Evolutionary conservation across 106 monocot genomes (phyloP).

Genomic region (Dendrobium officinale): DNA sequence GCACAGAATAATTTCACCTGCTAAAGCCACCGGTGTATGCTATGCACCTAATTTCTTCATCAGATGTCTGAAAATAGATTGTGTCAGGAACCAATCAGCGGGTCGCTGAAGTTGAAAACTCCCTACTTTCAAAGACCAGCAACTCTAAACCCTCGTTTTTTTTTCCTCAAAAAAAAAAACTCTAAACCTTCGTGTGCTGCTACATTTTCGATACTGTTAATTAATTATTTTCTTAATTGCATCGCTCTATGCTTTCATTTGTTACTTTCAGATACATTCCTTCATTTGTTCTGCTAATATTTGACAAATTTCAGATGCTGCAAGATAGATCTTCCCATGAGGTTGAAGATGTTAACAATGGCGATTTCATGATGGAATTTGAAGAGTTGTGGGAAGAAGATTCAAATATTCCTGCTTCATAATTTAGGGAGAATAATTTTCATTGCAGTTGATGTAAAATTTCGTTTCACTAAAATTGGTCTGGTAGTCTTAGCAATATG

Average conservation of each 20-base stretch:
- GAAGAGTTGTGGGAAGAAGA: constrained; percentile 56
- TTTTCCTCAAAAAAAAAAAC: too few relatives aligned
- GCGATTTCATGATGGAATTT: constrained; percentile 57
- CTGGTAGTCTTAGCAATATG: neutral
- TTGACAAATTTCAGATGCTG: constrained; percentile 26
- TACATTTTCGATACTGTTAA: neutral
- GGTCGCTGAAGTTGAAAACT: too few relatives aligned
- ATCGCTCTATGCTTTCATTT: neutral
- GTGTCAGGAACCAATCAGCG: too few relatives aligned
- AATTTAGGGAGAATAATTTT: neutral
- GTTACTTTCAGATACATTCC: neutral
- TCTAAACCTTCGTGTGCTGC: too few relatives aligned
- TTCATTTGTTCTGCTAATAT: neutral
- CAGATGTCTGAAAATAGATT: too few relatives aligned
- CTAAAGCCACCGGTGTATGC: too few relatives aligned
- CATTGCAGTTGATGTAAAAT: neutral
- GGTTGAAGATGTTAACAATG: constrained; percentile 31
- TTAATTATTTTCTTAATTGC: neutral
- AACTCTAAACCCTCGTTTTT: too few relatives aligned
- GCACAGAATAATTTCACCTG: too few relatives aligned
- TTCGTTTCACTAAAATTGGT: neutral
- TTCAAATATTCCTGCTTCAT: constrained; percentile 11
- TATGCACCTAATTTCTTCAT: too few relatives aligned
- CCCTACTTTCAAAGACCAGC: too few relatives aligned
- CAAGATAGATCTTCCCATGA: constrained; percentile 34